Conservation (phyloP, 2,329 filamentous ascomycete genomes). For the Fonsecaea nubica region DNA sequence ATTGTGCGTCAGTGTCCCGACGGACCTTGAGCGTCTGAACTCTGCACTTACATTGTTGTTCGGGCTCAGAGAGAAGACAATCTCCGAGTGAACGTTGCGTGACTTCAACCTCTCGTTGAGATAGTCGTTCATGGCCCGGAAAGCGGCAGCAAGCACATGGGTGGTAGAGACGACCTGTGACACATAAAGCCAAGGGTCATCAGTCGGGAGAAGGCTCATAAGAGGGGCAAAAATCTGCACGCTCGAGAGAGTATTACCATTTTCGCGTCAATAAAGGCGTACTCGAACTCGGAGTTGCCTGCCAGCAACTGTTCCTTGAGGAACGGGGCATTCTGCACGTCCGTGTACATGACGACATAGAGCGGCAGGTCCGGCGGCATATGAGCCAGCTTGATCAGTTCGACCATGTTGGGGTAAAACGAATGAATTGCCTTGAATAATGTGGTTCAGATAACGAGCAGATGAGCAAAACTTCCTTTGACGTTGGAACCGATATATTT, state of each 20-base stretch:
- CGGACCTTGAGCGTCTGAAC: constrained; percentile 53
- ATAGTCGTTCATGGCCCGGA: constrained; percentile 74
- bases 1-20: constrained; percentile 4
- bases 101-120: constrained; percentile 71
- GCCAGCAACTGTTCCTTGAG: constrained; percentile 83
- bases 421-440: not conserved
- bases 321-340: constrained; percentile 77
- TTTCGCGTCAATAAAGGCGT: constrained; percentile 88
- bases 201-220: not conserved
- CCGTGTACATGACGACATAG: constrained; percentile 75
- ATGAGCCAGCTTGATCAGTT: constrained; percentile 76
- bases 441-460: too few relatives aligned
- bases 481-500: not conserved
- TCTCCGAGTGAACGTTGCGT: constrained; percentile 86
- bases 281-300: constrained; percentile 85
- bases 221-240: too few relatives aligned
- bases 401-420: constrained; percentile 51
- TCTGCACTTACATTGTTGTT: constrained; percentile 69
- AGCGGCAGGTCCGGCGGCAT: constrained; percentile 71
- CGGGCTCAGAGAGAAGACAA: constrained; percentile 78
- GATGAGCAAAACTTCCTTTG: not conserved
- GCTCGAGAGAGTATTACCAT: constrained; percentile 59
- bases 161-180: constrained; percentile 70
- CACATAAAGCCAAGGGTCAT: not conserved
- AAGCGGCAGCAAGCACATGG: constrained; percentile 77